These are phyloP conservation scores for Metarhizium robertsii DNA, from an alignment of 2,329 filamentous ascomycete species.

Conservation along the genomic window DNA sequence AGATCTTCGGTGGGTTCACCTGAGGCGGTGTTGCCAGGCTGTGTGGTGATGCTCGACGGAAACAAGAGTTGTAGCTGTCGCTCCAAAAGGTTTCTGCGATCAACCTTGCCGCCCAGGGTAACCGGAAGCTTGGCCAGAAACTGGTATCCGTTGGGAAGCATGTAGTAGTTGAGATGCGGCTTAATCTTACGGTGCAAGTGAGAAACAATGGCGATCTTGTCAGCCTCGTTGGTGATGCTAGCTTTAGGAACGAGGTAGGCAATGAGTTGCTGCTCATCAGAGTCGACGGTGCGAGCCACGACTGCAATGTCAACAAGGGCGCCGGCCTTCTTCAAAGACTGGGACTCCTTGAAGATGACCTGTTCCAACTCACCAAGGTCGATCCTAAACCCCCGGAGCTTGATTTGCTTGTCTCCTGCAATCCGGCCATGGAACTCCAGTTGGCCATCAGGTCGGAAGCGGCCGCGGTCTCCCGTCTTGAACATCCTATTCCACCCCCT, in stretches of 20 bases:
- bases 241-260: conserved; percentile 14
- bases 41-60: conserved; percentile 5
- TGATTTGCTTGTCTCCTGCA: conserved; percentile 27
- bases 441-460: conserved; percentile 25
- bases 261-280: conserved; percentile 14
- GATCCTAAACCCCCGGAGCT: conserved; percentile 22
- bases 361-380: conserved; percentile 30
- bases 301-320: conserved; percentile 12
- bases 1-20: conserved; percentile 4
- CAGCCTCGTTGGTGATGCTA: conserved; percentile 5
- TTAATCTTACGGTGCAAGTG: conserved; percentile 12
- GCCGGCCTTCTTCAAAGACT: conserved; percentile 5
- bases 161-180: conserved; percentile 16
- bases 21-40: background rate
- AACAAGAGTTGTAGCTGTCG: conserved; percentile 11
- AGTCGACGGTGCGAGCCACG: conserved; percentile 11
- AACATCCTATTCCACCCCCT: conserved; percentile 27
- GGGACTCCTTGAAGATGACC: conserved; percentile 12
- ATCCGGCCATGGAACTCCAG: conserved; percentile 28
- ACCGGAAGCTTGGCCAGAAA: conserved; percentile 11
- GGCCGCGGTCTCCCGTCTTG: conserved; percentile 31
- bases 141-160: conserved; percentile 16
- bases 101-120: conserved; percentile 15
- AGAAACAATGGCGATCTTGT: conserved; percentile 8
- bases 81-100: conserved; percentile 12